Base-by-base conservation (phyloP, 2,329 filamentous ascomycete species). In the Colletotrichum endophyticum region DNA sequence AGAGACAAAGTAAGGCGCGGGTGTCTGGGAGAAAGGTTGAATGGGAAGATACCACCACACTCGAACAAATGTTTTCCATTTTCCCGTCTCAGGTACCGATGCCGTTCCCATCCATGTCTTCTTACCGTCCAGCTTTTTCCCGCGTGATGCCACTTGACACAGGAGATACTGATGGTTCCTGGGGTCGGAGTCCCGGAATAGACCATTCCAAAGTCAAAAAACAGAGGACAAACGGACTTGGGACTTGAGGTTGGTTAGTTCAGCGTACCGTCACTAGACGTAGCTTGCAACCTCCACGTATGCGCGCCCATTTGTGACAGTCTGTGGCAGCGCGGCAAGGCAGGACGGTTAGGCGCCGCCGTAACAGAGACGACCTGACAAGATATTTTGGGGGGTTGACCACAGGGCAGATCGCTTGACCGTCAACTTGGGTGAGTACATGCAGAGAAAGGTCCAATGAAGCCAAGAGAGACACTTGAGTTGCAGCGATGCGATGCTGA, bases 401-500 rank as follows among this genome's bases (percentile, higher is more conserved):
- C 28, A 19, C 22, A 67, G 44, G 39, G 28, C 66, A 68, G 44
- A 36, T 56, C n/a, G 25, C 44, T 49, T 22, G 44, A 22, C 6
- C 16, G 19, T 22, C 9, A 8, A 4, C 19, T 0, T 49, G 44
- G 19, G 44, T 49, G 44, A 49, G n/a, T 49, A 7, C 44, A 22
- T 22, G 11, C 19, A 49, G n/a, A 49, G 19, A 49, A 22, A 49
- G n/a, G n/a, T 22, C 44, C 44, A 22, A 8, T 8, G 64, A 53
- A 62, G 53, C 25, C 13, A 36, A 53, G 16, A 49, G 27, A 28
- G 12, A 56, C 36, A 71, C 12, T 27, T 57, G 67, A 66, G 69
- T 64, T 28, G 64, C n/a, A 53, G 70, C 63, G n/a, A 73, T 73
- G 73, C 64, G 57, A 76, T 76, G 64, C 63, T 63, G 73, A 69